These are phyloP conservation scores for Ustilago shanxiensis DNA, from an alignment of 1,284 basidiomycete species.

Conservation along the genomic window DNA sequence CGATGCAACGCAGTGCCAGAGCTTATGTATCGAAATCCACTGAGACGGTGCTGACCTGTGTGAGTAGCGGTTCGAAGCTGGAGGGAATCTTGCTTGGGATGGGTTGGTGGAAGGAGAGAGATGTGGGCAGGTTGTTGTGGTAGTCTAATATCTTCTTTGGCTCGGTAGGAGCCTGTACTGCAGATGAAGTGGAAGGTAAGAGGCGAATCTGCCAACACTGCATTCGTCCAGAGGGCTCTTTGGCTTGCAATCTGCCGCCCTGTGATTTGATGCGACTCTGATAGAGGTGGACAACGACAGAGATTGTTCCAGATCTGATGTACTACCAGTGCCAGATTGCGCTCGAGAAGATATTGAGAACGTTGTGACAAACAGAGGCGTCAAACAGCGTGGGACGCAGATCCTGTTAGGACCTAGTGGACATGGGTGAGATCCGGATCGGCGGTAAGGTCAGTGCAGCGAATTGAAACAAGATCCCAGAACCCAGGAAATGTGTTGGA, in stretches of 20 bases:
- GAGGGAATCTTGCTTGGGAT: background rate
- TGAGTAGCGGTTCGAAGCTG: background rate
- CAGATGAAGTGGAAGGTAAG: background rate
- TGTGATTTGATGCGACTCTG: background rate
- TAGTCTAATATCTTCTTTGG: background rate
- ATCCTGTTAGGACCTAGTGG: slow-evolving; percentile 5
- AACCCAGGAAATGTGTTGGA: background rate
- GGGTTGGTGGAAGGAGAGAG: background rate
- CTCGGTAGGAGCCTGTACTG: background rate
- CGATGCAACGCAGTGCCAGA: background rate
- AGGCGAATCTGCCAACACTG: background rate
- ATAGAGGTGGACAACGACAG: background rate
- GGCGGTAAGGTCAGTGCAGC: background rate
- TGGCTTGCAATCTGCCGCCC: no score
- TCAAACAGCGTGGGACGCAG: background rate
- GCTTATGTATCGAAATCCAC: background rate
- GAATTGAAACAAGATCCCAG: background rate
- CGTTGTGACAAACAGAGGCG: background rate
- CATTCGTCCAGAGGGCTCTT: background rate
- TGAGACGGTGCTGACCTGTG: no score
- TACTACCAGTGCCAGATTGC: slow-evolving; percentile 1
- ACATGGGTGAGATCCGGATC: slow-evolving; percentile 11
- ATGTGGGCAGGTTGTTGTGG: background rate
- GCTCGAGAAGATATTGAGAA: background rate
- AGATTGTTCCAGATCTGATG: background rate